A percentile compares a stretch with the other conserved stretches of the same genome.
Evolutionary conservation across 148 eudicot species (phyloP).

Genomic region (Rhododendron henanense): DNA sequence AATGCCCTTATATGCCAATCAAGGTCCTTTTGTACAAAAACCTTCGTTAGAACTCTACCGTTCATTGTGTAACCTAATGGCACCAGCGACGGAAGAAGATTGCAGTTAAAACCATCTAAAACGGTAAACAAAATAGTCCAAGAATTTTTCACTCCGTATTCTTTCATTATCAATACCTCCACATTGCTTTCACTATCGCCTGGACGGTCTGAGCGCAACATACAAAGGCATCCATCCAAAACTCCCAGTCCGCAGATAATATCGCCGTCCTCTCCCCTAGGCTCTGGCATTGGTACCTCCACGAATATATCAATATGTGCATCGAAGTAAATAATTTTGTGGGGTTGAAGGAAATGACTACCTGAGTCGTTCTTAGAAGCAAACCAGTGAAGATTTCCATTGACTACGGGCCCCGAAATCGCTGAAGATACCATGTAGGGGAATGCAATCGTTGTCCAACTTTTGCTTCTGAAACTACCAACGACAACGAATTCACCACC

Average conservation of each 20-base stretch:
- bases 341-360: not conserved
- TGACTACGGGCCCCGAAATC: not conserved
- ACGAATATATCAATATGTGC: not conserved
- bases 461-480: not conserved
- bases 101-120: too few relatives aligned
- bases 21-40: too few relatives aligned
- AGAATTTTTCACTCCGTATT: not conserved
- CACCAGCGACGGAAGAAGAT: not conserved
- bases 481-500: not conserved
- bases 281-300: not conserved
- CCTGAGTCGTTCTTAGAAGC: not conserved
- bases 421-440: not conserved
- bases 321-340: not conserved
- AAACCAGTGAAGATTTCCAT: not conserved
- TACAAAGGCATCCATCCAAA: not conserved
- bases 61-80: not conserved
- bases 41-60: not conserved
- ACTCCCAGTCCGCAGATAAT: not conserved
- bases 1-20: too few relatives aligned
- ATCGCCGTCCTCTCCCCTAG: not conserved
- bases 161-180: not conserved
- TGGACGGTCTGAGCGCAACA: not conserved
- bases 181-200: not conserved
- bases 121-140: not conserved
- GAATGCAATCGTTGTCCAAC: not conserved